Percentiles rank a stretch among this genome's conserved stretches.
phyloP scores from a whole-genome alignment of 306 rosid genomes.

The Hippophae gyantsensis region DNA sequence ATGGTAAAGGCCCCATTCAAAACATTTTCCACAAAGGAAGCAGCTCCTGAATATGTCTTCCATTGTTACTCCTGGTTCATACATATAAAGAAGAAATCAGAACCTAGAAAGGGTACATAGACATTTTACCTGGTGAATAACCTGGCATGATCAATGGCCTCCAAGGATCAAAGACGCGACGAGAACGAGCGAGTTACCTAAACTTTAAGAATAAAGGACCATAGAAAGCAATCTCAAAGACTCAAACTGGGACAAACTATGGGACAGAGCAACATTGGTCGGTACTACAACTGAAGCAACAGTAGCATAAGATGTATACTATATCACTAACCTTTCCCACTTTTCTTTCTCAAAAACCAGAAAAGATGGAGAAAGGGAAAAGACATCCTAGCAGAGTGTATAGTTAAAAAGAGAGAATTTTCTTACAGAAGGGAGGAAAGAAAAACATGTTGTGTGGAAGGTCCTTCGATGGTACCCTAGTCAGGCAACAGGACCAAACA shows the following conservation, averaged over 20 bases:
- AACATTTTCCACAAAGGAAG: not conserved
- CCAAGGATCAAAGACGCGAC: constrained; percentile 14
- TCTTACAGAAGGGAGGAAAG: constrained; percentile 19
- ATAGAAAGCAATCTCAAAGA: constrained; percentile 6
- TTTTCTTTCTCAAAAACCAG: constrained; percentile 62
- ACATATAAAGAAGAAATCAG: not conserved
- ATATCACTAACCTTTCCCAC: constrained; percentile 33
- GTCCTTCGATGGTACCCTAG: constrained; percentile 4
- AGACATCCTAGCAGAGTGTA: constrained; percentile 24
- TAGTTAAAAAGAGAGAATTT: constrained; percentile 15
- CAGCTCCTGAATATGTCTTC: constrained; percentile 5
- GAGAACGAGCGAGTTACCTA: constrained; percentile 8
- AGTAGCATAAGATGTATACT: constrained; percentile 16
- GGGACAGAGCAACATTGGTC: constrained; percentile 18
- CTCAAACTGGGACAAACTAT: not conserved
- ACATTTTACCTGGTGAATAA: constrained; percentile 37
- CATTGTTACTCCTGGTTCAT: constrained; percentile 36
- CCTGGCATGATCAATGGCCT: constrained; percentile 36
- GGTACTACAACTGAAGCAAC: constrained; percentile 25
- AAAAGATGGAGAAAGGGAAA: constrained; percentile 38
- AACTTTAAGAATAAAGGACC: constrained; percentile 10
- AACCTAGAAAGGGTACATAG: not conserved
- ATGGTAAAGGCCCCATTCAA: not conserved
- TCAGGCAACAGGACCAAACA: constrained; percentile 5
- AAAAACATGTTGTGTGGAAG: constrained; percentile 13